A percentile compares a stretch with the other conserved stretches of the same genome.
phyloP scores from a whole-genome alignment of 1,284 basidiomycete species.

The Cutaneotrichosporon dermatis region DNA sequence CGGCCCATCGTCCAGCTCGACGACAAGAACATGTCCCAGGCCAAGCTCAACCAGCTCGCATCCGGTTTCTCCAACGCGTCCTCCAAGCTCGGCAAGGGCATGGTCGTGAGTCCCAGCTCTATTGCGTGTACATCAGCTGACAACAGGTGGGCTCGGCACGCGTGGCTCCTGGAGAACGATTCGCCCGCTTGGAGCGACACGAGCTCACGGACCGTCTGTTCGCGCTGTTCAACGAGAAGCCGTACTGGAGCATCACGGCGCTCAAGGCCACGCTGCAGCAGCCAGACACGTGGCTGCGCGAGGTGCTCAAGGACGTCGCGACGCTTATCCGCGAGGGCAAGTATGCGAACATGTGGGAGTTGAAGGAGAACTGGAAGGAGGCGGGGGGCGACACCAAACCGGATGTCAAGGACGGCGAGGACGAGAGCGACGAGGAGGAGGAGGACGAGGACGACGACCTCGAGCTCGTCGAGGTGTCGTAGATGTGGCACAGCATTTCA shows the following conservation, averaged over 20 bases:
- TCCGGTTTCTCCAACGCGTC: conserved; percentile 36
- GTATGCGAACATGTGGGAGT: conserved; percentile 52
- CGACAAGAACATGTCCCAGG: conserved; percentile 33
- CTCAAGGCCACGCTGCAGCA: conserved; percentile 80
- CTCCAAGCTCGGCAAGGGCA: conserved; percentile 33
- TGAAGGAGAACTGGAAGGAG: conserved; percentile 34
- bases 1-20: conserved; percentile 50
- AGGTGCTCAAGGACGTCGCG: conserved; percentile 76
- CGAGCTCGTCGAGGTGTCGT: conserved; percentile 14
- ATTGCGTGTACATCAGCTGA: conserved; percentile 29
- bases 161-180: conserved; percentile 59
- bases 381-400: conserved; percentile 7
- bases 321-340: conserved; percentile 70
- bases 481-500: neutral
- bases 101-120: conserved; percentile 27
- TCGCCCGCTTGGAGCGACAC: conserved; percentile 78
- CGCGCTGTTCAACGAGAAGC: conserved; percentile 67
- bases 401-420: conserved; percentile 7
- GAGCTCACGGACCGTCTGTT: conserved; percentile 86
- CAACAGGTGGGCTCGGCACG: conserved; percentile 6
- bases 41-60: conserved; percentile 40
- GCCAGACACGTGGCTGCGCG: conserved; percentile 85
- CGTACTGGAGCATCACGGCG: conserved; percentile 77
- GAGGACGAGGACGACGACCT: conserved; percentile 27
- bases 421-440: conserved; percentile 11